Base-by-base conservation (phyloP, 2,329 filamentous ascomycete species). In the Verticillium dahliae region DNA sequence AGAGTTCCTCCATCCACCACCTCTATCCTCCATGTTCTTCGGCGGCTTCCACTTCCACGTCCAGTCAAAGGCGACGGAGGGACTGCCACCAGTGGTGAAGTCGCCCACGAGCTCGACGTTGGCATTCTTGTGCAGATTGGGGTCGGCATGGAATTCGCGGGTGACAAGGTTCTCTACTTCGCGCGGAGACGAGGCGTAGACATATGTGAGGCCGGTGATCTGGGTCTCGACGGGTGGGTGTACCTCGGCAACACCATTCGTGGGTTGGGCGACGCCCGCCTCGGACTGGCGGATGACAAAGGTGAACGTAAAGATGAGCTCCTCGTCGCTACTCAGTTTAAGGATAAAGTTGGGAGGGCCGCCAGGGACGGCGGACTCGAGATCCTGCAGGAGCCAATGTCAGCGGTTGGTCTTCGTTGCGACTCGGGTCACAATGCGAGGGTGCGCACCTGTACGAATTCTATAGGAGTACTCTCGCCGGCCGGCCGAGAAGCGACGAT, bases 11-110 rank as follows among this genome's bases (percentile, higher is more conserved):
- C 95, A 99, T 55, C 95, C 95, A 62, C 92, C 92, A 35, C 90
- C 91, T 69, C 86, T 86, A 72, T 97, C 93, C 71, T 97, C 93
- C 15, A 79, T 77, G 14, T 79, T 71, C 80, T 92, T 96, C 41
- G 95, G 95, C 9, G 95, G 91, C 72, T 90, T 92, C 92, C 94
- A 99, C 80, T 90, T 95, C 95, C 95, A 99, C 7, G 89, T 88
- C 92, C 94, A 99, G 66, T 94, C 90, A 72, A 97, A 97, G 38
- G 92, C 88, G 35, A 96, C 89, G 1, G 91, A 94, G 6, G 89
- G 80, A 69, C 81, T 91, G n/a, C 94, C 93, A 37, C 84, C 87
- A 0, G 95, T 99, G 2, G 85, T 84, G 72, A 90, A 97, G 73
- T 97, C 92, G 3, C 95, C 95, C n/a, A 99, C 88, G 55, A 98